Conservation (phyloP, 768 basidiomycete species). For the Royoungia palumana region DNA sequence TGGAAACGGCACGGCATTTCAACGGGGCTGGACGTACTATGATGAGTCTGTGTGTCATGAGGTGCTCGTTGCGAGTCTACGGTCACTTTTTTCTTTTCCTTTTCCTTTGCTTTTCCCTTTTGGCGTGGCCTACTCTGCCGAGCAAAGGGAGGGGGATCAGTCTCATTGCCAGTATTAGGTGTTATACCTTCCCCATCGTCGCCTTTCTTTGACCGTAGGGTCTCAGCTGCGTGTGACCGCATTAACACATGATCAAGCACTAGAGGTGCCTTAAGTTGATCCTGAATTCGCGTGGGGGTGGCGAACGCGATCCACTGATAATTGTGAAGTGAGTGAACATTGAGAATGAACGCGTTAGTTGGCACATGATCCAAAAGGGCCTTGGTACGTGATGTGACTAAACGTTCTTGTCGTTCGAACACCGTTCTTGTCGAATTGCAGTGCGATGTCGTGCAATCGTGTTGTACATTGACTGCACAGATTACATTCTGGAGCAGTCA, state of each 20-base stretch:
- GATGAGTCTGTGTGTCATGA: background rate
- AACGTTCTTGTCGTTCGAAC: background rate
- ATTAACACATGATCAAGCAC: background rate
- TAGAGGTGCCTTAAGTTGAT: background rate
- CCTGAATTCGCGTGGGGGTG: background rate
- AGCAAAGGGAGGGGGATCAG: background rate
- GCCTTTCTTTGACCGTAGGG: background rate
- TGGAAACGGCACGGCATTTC: too few relatives aligned
- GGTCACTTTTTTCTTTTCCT: too few relatives aligned
- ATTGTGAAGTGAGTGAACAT: background rate
- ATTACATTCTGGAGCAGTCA: background rate
- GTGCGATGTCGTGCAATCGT: background rate
- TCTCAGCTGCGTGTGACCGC: background rate
- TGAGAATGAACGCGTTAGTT: background rate
- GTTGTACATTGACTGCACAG: constrained; percentile 1
- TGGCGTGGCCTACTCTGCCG: background rate
- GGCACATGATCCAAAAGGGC: background rate
- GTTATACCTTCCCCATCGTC: too few relatives aligned
- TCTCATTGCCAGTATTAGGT: background rate
- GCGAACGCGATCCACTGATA: background rate
- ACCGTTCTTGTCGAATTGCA: background rate
- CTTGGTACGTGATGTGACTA: background rate
- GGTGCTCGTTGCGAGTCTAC: too few relatives aligned
- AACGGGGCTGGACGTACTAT: too few relatives aligned
- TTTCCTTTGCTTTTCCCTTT: background rate